phyloP scores from a whole-genome alignment of 306 rosid species.

The Cucurbita pepo region DNA sequence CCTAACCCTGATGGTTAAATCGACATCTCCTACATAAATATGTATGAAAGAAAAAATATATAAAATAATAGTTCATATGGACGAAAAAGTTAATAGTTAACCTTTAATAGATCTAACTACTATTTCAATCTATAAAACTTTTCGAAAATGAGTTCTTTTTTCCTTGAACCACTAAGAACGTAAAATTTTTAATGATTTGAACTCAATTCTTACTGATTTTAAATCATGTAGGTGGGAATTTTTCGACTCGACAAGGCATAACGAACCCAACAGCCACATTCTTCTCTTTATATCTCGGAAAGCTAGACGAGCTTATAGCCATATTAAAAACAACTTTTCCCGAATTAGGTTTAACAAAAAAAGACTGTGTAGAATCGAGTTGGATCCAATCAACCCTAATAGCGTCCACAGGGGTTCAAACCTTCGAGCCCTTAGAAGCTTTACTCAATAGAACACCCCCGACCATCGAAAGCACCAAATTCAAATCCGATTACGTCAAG shows the following conservation, averaged over 20 bases:
- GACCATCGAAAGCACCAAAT: conserved; percentile 27
- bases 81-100: too few relatives aligned
- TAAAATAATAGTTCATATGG: too few relatives aligned
- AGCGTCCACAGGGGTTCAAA: conserved; percentile 15
- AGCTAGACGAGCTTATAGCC: conserved; percentile 17
- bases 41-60: too few relatives aligned
- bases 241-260: conserved; percentile 15
- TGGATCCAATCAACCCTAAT: conserved; percentile 63
- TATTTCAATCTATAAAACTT: too few relatives aligned
- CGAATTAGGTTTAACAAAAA: conserved; percentile 37
- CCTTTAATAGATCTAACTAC: too few relatives aligned
- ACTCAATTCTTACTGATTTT: not conserved
- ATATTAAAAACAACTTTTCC: conserved; percentile 33
- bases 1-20: too few relatives aligned
- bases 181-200: too few relatives aligned
- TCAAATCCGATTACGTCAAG: conserved; percentile 52
- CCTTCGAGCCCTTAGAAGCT: conserved; percentile 17
- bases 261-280: conserved; percentile 13
- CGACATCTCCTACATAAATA: too few relatives aligned
- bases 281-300: conserved; percentile 36
- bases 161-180: not conserved
- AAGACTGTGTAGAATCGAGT: conserved; percentile 34
- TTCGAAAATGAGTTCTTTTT: too few relatives aligned
- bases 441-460: conserved; percentile 24
- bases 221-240: not conserved